Percentiles rank a stretch among this genome's conserved stretches.
phyloP scores from a whole-genome alignment of 257 asterid genomes.

The Solanum paucissectum region DNA sequence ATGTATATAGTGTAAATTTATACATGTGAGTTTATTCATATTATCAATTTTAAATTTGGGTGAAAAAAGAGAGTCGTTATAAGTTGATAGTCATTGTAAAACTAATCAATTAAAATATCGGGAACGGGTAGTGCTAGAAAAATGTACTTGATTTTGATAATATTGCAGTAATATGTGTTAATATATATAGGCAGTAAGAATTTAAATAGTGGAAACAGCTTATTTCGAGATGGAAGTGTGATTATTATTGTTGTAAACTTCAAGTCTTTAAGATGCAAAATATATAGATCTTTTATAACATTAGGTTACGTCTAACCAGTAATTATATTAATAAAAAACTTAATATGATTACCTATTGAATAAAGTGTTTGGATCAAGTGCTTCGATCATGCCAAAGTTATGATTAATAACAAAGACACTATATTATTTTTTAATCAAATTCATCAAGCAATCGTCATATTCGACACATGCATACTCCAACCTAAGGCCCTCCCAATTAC shows the following conservation, averaged over 20 bases:
- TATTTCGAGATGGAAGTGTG: not conserved
- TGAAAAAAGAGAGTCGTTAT: not conserved
- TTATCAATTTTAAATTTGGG: not conserved
- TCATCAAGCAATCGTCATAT: not conserved
- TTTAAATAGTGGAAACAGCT: not conserved
- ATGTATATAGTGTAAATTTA: not conserved
- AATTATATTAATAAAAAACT: too few species aligned
- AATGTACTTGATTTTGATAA: too few species aligned
- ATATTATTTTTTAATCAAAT: not conserved
- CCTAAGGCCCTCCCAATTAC: not conserved
- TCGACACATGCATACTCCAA: not conserved
- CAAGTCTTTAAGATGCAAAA: too few species aligned
- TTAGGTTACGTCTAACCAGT: rapidly evolving
- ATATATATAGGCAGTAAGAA: too few species aligned
- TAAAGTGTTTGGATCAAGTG: not conserved
- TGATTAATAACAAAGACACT: not conserved
- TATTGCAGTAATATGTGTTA: too few species aligned
- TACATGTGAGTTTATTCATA: not conserved
- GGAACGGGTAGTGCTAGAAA: rapidly evolving
- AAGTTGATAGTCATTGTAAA: too few species aligned
- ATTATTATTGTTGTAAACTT: too few species aligned
- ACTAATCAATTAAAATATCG: too few species aligned
- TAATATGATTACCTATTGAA: too few species aligned
- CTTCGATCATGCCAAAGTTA: not conserved
- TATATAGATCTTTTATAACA: too few species aligned